Conservation (phyloP, 345 rosid genomes). For the Linum usitatissimum region DNA sequence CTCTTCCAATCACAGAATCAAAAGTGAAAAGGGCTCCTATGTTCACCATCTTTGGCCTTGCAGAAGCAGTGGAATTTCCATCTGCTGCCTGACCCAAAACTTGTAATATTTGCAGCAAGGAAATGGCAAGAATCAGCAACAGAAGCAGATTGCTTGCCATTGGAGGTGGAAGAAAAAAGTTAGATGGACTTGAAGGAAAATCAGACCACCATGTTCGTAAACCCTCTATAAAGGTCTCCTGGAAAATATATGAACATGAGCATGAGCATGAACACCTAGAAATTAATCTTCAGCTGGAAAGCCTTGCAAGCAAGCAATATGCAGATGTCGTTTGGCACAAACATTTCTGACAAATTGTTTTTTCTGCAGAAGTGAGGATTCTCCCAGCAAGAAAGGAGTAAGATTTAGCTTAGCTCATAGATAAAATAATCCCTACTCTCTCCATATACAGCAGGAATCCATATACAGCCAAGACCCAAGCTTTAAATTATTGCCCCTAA, state of each 20-base stretch:
- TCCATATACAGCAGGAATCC: neutral
- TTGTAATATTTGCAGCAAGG: constrained; percentile 21
- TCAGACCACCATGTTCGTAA: neutral
- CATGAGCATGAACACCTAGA: constrained; percentile 8
- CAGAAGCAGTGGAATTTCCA: constrained; percentile 25
- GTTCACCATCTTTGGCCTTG: constrained; percentile 36
- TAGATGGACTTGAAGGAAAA: neutral
- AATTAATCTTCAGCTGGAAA: neutral
- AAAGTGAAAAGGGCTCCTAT: constrained; percentile 69
- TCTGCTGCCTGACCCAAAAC: constrained; percentile 33
- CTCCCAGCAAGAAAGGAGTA: neutral
- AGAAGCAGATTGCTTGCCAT: constrained; percentile 20
- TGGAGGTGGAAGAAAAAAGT: neutral
- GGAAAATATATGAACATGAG: neutral
- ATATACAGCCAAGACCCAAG: neutral
- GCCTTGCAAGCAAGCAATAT: neutral
- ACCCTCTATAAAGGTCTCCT: neutral
- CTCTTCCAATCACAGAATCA: constrained; percentile 67
- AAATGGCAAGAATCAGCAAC: constrained; percentile 22
- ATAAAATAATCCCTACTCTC: neutral
- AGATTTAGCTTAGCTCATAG: neutral
- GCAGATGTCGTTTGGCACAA: neutral
- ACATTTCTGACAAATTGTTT: neutral
- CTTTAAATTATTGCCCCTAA: neutral
- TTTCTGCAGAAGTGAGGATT: neutral